Conservation (phyloP, 2,329 filamentous ascomycete species). For the Aspergillus latus region DNA sequence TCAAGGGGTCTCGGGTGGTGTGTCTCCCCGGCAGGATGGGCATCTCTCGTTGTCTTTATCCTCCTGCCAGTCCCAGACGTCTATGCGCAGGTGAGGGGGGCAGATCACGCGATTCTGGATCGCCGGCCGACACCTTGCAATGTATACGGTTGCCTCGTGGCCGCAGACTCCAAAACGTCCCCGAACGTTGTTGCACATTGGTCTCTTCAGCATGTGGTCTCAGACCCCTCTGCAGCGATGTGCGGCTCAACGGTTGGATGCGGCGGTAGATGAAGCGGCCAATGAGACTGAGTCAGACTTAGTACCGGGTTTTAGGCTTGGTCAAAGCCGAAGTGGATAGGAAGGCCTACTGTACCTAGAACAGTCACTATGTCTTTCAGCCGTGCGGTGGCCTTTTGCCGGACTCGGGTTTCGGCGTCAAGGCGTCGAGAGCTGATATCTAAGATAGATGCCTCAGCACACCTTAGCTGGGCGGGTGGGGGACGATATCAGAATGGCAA, state of each 20-base stretch:
- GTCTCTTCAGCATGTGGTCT: slow-evolving; percentile 5
- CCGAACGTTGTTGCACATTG: slow-evolving; percentile 24
- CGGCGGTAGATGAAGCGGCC: not conserved
- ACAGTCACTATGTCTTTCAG: not conserved
- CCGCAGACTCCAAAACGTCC: slow-evolving; percentile 20
- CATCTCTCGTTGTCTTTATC: slow-evolving; percentile 20
- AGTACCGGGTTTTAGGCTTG: not conserved
- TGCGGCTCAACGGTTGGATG: not conserved
- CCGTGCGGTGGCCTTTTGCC: not conserved
- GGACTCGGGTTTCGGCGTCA: not conserved
- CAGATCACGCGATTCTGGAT: slow-evolving; percentile 19
- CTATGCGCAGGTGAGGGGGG: slow-evolving; percentile 18
- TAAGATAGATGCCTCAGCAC: not conserved
- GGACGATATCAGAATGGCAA: not conserved
- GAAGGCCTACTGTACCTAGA: not conserved
- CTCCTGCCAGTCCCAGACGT: slow-evolving; percentile 24
- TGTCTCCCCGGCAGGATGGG: slow-evolving; percentile 19
- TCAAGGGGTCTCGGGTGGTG: slow-evolving; percentile 22
- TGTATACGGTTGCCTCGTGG: slow-evolving; percentile 22
- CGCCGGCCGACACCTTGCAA: slow-evolving; percentile 19
- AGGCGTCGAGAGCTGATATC: not conserved
- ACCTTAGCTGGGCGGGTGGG: slow-evolving; percentile 6
- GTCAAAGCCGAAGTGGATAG: not conserved
- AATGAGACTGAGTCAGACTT: not conserved
- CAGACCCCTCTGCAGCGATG: not conserved